phyloP scores from a whole-genome alignment of 129 eudicot genomes.

The Helianthus tuberosus region DNA sequence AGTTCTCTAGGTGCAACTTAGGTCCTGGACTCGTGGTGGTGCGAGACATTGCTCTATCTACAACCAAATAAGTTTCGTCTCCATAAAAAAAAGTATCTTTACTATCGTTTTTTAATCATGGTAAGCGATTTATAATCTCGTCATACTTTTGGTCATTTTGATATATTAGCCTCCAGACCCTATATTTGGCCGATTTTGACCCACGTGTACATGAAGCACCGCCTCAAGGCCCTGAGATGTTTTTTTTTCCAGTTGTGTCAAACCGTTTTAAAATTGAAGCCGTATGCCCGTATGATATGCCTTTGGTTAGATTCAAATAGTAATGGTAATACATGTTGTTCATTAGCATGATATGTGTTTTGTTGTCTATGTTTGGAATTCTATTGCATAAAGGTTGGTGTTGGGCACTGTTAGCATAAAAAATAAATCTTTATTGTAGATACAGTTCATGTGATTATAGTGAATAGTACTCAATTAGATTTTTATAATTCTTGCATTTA shows the following conservation, averaged over 20 bases:
- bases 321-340: not conserved
- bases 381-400: not conserved
- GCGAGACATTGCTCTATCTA: too few relatives aligned
- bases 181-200: too few relatives aligned
- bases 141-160: too few relatives aligned
- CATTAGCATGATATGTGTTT: slow-evolving; percentile 1
- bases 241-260: not conserved
- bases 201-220: too few relatives aligned
- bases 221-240: too few relatives aligned
- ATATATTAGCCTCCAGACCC: too few relatives aligned
- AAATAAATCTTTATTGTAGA: not conserved
- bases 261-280: not conserved
- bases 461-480: slow-evolving; percentile 2
- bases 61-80: too few relatives aligned
- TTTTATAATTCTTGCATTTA: not conserved
- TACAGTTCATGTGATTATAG: not conserved
- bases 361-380: not conserved
- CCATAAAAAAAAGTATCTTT: too few relatives aligned
- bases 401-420: not conserved
- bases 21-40: too few relatives aligned
- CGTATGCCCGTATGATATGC: not conserved
- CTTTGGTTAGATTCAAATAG: slow-evolving; percentile 11
- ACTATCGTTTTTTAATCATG: too few relatives aligned
- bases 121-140: too few relatives aligned
- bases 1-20: not conserved